A percentile compares a stretch with the other conserved stretches of the same genome.
Evolutionary conservation across 2,329 filamentous ascomycete genomes (phyloP).

Genomic region (Hymenoscyphus albidus): DNA sequence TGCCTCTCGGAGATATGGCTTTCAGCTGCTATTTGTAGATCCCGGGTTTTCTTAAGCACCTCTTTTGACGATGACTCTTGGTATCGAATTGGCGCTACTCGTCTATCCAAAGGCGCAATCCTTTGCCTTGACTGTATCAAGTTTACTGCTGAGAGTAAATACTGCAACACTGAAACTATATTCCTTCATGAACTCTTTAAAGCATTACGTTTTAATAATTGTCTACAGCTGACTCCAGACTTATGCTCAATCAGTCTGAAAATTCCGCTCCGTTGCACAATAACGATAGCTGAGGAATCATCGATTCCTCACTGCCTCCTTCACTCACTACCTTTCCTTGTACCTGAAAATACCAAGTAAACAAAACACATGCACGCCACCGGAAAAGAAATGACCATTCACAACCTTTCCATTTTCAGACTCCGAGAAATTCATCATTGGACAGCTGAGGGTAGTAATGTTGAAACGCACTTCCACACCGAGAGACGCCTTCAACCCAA

Average conservation of each 20-base stretch:
- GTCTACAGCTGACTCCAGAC: too few species aligned
- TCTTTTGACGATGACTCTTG: not conserved
- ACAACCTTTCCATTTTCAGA: not conserved
- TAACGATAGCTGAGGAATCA: too few species aligned
- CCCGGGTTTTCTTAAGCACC: not conserved
- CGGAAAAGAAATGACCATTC: not conserved
- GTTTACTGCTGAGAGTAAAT: not conserved
- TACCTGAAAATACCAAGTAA: not conserved
- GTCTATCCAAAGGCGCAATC: not conserved
- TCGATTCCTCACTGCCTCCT: too few species aligned
- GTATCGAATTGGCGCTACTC: not conserved
- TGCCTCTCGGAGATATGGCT: not conserved
- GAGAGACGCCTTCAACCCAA: not conserved
- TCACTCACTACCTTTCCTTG: too few species aligned
- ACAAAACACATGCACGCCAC: slow-evolving; percentile 1
- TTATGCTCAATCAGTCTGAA: too few species aligned
- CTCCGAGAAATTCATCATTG: not conserved
- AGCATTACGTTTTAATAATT: too few species aligned
- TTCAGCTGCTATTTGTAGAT: not conserved
- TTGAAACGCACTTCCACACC: not conserved
- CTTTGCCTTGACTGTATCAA: not conserved
- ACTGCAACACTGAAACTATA: not conserved
- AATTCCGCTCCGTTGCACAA: too few species aligned
- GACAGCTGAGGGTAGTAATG: not conserved
- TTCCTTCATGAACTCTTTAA: too few species aligned